A percentile compares a stretch with the other conserved stretches of the same genome.
Conservation (phyloP, 2,329 filamentous ascomycete species). For the Fusarium subtropicale region DNA sequence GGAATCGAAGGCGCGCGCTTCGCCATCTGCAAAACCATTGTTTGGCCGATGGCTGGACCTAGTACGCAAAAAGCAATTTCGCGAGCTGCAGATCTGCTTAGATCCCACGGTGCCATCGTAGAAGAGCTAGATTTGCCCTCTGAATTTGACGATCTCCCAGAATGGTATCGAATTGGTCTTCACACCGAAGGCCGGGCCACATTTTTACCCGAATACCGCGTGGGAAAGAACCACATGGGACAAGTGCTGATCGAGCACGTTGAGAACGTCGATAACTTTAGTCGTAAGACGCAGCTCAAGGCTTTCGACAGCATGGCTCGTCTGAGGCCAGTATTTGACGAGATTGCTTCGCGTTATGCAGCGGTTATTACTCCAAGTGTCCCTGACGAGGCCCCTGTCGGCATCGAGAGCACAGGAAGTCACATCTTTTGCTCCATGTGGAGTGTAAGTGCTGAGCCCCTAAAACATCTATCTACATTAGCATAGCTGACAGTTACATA, state of each 20-base stretch:
- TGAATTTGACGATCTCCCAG: slow-evolving; percentile 61
- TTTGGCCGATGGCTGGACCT: slow-evolving; percentile 63
- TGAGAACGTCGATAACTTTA: slow-evolving; percentile 60
- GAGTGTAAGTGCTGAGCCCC: slow-evolving; percentile 58
- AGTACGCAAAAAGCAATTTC: slow-evolving; percentile 60
- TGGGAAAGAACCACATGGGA: slow-evolving; percentile 61
- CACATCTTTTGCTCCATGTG: slow-evolving; percentile 64
- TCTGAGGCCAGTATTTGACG: slow-evolving; percentile 66
- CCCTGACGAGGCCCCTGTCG: slow-evolving; percentile 69
- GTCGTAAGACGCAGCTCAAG: slow-evolving; percentile 62
- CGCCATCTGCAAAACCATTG: slow-evolving; percentile 65
- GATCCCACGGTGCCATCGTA: slow-evolving; percentile 63
- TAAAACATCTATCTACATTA: not conserved
- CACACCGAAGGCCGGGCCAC: slow-evolving; percentile 64
- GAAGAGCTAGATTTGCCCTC: slow-evolving; percentile 66
- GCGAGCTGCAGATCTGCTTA: slow-evolving; percentile 55
- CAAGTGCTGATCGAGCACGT: slow-evolving; percentile 62
- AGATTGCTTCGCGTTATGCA: slow-evolving; percentile 63
- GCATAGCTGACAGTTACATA: slow-evolving; percentile 29
- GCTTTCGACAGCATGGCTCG: slow-evolving; percentile 66
- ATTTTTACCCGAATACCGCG: slow-evolving; percentile 67
- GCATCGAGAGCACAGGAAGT: slow-evolving; percentile 65
- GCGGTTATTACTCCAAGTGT: slow-evolving; percentile 70
- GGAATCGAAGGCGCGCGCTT: slow-evolving; percentile 65
- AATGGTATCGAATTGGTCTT: slow-evolving; percentile 67